phyloP scores from a whole-genome alignment of 2,329 filamentous ascomycete genomes.

The Coniosporium tulheliwenetii region DNA sequence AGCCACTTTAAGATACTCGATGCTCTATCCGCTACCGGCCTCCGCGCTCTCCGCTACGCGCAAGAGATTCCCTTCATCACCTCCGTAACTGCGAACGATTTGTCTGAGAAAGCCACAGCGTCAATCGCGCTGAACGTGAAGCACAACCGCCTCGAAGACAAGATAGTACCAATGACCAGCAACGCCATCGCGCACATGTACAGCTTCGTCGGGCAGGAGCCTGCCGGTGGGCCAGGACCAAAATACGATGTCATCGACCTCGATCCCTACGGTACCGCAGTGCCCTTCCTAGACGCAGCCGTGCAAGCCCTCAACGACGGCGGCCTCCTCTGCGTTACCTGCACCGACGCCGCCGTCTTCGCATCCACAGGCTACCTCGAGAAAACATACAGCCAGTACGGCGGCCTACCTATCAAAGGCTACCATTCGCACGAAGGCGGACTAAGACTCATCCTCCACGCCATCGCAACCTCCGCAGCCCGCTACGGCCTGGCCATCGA shows the following conservation, averaged over 20 bases:
- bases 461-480: constrained; percentile 63
- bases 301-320: constrained; percentile 78
- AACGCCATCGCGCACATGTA: constrained; percentile 94
- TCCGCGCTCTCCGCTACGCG: constrained; percentile 81
- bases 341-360: constrained; percentile 91
- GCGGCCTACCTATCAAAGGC: constrained; percentile 75
- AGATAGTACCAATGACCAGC: constrained; percentile 57
- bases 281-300: constrained; percentile 81
- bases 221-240: constrained; percentile 19
- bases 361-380: constrained; percentile 88
- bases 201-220: constrained; percentile 35
- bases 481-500: constrained; percentile 81
- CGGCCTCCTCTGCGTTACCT: constrained; percentile 85
- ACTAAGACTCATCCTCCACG: constrained; percentile 69
- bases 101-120: constrained; percentile 36
- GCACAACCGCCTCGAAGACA: constrained; percentile 61
- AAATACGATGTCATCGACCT: constrained; percentile 91
- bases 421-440: constrained; percentile 79
- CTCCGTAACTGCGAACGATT: constrained; percentile 75
- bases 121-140: constrained; percentile 73
- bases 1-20: constrained; percentile 69
- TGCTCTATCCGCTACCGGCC: constrained; percentile 82
- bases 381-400: constrained; percentile 88
- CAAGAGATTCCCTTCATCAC: constrained; percentile 79
- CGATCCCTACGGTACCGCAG: constrained; percentile 89